Conservation (phyloP, 352 stramenopile genomes). For the Pythium sukuiense region DNA sequence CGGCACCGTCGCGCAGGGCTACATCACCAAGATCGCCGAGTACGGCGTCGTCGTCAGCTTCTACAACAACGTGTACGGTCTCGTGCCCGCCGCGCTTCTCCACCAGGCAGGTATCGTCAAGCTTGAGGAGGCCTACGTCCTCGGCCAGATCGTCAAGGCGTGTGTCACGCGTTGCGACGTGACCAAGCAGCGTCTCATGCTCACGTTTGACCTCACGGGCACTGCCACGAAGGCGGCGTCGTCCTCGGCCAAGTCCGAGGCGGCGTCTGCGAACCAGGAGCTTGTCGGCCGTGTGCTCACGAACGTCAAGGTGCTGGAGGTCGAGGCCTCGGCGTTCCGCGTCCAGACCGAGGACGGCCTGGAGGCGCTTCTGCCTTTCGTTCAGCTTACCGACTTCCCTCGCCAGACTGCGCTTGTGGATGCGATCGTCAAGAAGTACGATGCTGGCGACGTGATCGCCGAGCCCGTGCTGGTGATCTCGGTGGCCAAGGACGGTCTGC, state of each 20-base stretch:
- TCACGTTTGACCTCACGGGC: conserved; percentile 72
- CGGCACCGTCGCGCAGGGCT: conserved; percentile 82
- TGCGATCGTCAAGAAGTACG: conserved; percentile 54
- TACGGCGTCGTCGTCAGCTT: conserved; percentile 95
- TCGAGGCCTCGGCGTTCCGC: conserved; percentile 66
- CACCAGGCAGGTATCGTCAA: conserved; percentile 80
- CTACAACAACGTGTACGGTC: conserved; percentile 94
- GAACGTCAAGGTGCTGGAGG: conserved; percentile 67
- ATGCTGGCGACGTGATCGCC: conserved; percentile 48
- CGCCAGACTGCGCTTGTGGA: conserved; percentile 77
- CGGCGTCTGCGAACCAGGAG: conserved; percentile 24
- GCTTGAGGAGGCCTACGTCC: conserved; percentile 80
- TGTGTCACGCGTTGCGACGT: conserved; percentile 74
- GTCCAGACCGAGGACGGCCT: conserved; percentile 76
- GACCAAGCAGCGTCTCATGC: conserved; percentile 81
- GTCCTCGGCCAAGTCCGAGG: not conserved
- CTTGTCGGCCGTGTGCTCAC: conserved; percentile 58
- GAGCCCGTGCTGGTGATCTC: conserved; percentile 70
- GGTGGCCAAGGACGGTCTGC: conserved; percentile 61
- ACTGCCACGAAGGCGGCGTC: conserved; percentile 31
- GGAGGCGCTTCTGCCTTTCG: conserved; percentile 73
- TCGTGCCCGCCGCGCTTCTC: conserved; percentile 87
- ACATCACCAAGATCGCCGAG: conserved; percentile 93
- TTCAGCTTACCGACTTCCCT: conserved; percentile 86
- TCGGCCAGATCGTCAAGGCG: conserved; percentile 87